Evolutionary conservation across 805 yeast genomes (phyloP).

Genomic region (Komagataella pseudopastoris): DNA sequence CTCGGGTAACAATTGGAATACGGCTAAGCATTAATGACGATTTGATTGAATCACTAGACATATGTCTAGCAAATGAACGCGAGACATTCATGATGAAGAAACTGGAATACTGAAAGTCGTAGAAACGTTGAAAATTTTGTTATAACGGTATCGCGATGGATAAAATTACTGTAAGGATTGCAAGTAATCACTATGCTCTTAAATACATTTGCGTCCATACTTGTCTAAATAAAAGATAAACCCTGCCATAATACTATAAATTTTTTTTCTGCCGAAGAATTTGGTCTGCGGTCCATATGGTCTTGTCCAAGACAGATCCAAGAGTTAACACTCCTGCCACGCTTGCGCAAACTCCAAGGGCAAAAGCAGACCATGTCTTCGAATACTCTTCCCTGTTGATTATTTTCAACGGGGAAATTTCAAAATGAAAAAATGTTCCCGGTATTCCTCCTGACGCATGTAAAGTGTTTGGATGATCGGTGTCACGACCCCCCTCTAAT

Average conservation of each 20-base stretch:
- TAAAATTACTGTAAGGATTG: neutral
- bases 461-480: slow-evolving; percentile 77
- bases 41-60: slow-evolving; percentile 9
- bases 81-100: neutral
- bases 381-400: slow-evolving; percentile 67
- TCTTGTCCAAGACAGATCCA: slow-evolving; percentile 78
- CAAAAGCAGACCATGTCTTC: slow-evolving; percentile 72
- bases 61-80: neutral
- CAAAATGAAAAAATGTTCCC: slow-evolving; percentile 78
- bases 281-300: slow-evolving; percentile 81
- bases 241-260: slow-evolving; percentile 5
- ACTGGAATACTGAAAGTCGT: neutral
- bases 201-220: too few species aligned
- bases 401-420: slow-evolving; percentile 85
- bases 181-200: too few species aligned
- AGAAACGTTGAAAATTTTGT: neutral
- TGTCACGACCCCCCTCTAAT: slow-evolving; percentile 74
- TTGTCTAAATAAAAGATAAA: neutral
- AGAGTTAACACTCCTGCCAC: slow-evolving; percentile 90
- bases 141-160: neutral
- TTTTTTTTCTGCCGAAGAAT: slow-evolving; percentile 59
- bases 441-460: slow-evolving; percentile 85
- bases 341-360: slow-evolving; percentile 74
- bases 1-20: slow-evolving; percentile 75
- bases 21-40: slow-evolving; percentile 63